Base-by-base conservation (phyloP, 768 basidiomycete genomes). In the Sporobolomyces phaffii region DNA sequence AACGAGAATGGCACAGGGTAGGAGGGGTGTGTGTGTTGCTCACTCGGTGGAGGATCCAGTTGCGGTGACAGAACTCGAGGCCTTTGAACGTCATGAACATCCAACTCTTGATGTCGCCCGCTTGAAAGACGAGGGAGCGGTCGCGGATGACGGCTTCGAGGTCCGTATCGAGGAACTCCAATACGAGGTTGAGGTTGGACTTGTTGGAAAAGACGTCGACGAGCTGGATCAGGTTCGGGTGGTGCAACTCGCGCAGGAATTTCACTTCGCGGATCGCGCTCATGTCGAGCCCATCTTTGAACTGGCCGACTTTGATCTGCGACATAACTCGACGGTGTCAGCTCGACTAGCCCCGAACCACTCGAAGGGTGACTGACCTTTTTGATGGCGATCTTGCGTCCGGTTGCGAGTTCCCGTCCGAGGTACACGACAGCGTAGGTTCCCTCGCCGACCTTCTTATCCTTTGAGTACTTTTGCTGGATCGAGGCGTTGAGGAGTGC, bases 221-320 rank as follows among this genome's bases (percentile, higher is more conserved):
- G 18, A 99, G 85, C 94, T 98, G 89, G 71, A 99, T 97, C 74
- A 99, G 84, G 75, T 98, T 97, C 63, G 88, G 88, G 80, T 99
- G 96, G 65, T 85, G 86, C 45, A 99, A 79, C 77, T 99, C 96
- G 41, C 92, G 86, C 63, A 99, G 81, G 77, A 92, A 97, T 78
- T 96, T 97, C 75, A 99, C 93, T 79, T 99, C 96, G 18, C 96
- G 87, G 62, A 99, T 87, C 63, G 96, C 96, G 68, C 91, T 94
- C 92, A 99, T 97, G 79, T 98, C 94, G 38, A 99, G 83, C 17
- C 96, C 96, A 78, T 98, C 96, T 57, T 73, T 75, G 72, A 75
- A 74, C 36, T 72, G 70, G 15, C 73, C 75, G 24, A 73, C 72
- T 44, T 74, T 75, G 65, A 75, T 69, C 70, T 73, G 65, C 6